Conservation (phyloP, 768 basidiomycete genomes). For the Mycena galericulata region DNA sequence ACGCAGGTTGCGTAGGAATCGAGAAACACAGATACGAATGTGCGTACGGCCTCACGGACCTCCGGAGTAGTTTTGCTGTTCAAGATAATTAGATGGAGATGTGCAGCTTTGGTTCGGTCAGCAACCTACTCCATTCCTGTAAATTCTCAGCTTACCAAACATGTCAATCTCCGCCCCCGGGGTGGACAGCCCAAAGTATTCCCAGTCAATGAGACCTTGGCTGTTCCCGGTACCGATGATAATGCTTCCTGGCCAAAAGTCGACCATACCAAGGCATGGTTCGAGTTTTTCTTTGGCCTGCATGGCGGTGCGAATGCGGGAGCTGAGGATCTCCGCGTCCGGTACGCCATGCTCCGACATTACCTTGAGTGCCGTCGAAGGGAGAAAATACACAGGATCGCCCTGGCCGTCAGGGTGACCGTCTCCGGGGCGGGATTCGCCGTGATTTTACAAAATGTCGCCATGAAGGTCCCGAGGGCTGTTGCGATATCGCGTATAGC, state of each 20-base stretch:
- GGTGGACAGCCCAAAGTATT: constrained; percentile 47
- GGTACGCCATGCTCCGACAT: constrained; percentile 19
- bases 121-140: background rate
- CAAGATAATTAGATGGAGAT: constrained; percentile 42
- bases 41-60: constrained; percentile 23
- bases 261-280: constrained; percentile 45
- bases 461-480: constrained; percentile 33
- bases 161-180: constrained; percentile 48
- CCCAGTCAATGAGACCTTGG: constrained; percentile 49
- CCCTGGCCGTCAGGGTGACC: constrained; percentile 9
- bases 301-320: constrained; percentile 24
- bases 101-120: constrained; percentile 39
- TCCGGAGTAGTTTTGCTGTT: constrained; percentile 27
- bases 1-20: constrained; percentile 24
- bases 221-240: constrained; percentile 37
- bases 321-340: constrained; percentile 34
- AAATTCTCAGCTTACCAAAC: constrained; percentile 39
- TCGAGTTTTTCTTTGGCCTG: constrained; percentile 24
- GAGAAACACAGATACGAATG: constrained; percentile 38
- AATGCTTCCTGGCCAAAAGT: constrained; percentile 50
- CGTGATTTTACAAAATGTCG: constrained; percentile 30
- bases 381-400: constrained; percentile 24
- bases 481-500: constrained; percentile 20
- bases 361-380: constrained; percentile 23
- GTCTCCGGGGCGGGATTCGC: constrained; percentile 24